A percentile compares a stretch with the other conserved stretches of the same genome.
These are phyloP conservation scores for Mycena sanguinolenta DNA, from an alignment of 768 basidiomycete species.

Conservation along the genomic window DNA sequence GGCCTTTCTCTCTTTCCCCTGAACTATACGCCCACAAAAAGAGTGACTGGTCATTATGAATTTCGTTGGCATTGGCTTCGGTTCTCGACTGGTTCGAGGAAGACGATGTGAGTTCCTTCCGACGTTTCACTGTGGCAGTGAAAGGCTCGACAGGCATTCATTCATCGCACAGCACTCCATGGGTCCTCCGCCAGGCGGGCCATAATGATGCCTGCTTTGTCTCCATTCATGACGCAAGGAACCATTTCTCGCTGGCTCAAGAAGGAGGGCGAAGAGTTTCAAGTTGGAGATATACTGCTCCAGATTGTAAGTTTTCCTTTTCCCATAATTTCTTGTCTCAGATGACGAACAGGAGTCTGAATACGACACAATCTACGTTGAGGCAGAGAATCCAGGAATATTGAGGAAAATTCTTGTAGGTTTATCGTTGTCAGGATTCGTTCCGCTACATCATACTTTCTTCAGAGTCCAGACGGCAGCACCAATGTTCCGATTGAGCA, in stretches of 20 bases:
- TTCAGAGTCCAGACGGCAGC: slow-evolving; percentile 36
- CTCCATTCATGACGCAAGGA: slow-evolving; percentile 90
- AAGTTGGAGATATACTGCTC: slow-evolving; percentile 79
- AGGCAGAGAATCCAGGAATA: slow-evolving; percentile 91
- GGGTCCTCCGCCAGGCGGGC: slow-evolving; percentile 50
- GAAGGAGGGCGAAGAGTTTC: slow-evolving; percentile 79
- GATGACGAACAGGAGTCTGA: slow-evolving; percentile 70
- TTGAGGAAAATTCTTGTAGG: slow-evolving; percentile 88
- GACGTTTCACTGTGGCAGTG: no score
- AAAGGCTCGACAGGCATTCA: background rate
- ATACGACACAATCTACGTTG: slow-evolving; percentile 87
- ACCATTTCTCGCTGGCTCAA: slow-evolving; percentile 86
- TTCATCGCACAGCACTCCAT: slow-evolving; percentile 47
- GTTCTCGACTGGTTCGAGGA: slow-evolving; percentile 5
- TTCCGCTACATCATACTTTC: background rate
- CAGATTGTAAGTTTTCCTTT: slow-evolving; percentile 70
- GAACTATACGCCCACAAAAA: background rate
- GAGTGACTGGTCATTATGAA: slow-evolving; percentile 19
- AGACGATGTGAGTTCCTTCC: slow-evolving; percentile 12
- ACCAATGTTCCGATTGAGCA: slow-evolving; percentile 70
- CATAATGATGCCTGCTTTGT: slow-evolving; percentile 87
- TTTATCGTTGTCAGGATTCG: slow-evolving; percentile 8
- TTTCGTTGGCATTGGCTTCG: slow-evolving; percentile 2
- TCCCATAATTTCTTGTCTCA: background rate
- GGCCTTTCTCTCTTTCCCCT: background rate